These are phyloP conservation scores for Thraustochytrium striatum DNA, from an alignment of 352 stramenopile genomes.

Conservation along the genomic window DNA sequence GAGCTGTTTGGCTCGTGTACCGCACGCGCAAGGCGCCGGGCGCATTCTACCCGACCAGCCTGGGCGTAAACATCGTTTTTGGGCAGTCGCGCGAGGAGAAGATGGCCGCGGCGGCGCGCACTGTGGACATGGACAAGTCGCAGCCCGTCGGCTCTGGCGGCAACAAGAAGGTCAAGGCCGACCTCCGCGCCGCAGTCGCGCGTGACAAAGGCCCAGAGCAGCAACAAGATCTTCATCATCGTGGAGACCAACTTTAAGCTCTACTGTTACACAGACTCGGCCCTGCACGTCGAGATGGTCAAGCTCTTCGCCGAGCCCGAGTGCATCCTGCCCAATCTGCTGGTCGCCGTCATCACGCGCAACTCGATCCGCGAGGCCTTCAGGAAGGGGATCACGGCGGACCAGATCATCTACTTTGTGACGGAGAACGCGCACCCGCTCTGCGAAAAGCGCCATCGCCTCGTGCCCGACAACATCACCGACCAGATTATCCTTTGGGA, in stretches of 20 bases:
- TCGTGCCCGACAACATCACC: slow-evolving; percentile 79
- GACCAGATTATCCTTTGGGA: slow-evolving; percentile 86
- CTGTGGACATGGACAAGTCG: background rate
- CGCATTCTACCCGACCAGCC: slow-evolving; percentile 31
- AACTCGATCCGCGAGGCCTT: slow-evolving; percentile 78
- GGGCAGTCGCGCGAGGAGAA: slow-evolving; percentile 30
- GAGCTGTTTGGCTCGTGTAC: slow-evolving; percentile 43
- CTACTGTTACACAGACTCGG: slow-evolving; percentile 79
- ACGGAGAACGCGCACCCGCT: slow-evolving; percentile 74
- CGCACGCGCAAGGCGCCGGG: background rate
- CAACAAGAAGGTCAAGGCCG: slow-evolving; percentile 22
- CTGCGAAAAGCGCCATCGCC: slow-evolving; percentile 52
- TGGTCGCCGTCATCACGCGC: slow-evolving; percentile 81
- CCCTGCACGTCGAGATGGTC: slow-evolving; percentile 83
- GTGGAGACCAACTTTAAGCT: slow-evolving; percentile 88
- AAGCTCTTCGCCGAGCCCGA: slow-evolving; percentile 81
- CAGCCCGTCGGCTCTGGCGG: background rate
- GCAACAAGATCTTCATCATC: slow-evolving; percentile 59
- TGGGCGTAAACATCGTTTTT: slow-evolving; percentile 42
- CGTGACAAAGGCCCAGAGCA: background rate
- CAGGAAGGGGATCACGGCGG: slow-evolving; percentile 78
- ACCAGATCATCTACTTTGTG: slow-evolving; percentile 84
- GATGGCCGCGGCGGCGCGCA: slow-evolving; percentile 14
- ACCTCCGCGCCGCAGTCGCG: background rate
- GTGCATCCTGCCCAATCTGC: slow-evolving; percentile 76